Evolutionary conservation across 2,329 filamentous ascomycete genomes (phyloP), one percentile per base, ranked within the genome.

Genomic region (Rasamsonia emersonii): DNA sequence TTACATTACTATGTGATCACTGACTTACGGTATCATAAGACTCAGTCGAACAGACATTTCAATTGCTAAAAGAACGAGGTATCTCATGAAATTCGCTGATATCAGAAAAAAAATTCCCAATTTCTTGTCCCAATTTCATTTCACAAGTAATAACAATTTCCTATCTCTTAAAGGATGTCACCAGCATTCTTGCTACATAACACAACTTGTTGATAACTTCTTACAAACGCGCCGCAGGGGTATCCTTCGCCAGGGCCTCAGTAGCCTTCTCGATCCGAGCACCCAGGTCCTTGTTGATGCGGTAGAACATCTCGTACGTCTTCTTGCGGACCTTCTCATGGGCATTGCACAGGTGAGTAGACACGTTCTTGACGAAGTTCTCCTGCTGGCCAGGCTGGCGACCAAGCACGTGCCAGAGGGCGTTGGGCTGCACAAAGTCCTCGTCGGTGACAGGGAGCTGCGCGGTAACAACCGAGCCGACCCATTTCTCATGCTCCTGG

Each of bases 281-380:
- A 16, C 74, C 74, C 3, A 79, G 62, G 10, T 64, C 63, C 7
- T 55, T 39, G 42, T 76, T 67, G n/a, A 79, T 71, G 26, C 61
- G 64, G 24, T 52, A 49, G 53, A 78, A 80, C 72, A 78, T 77
- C 31, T 62, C 70, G 46, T 77, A 79, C 10, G 73, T 75, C 24
- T 69, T 63, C 44, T 69, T 62, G 21, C 76, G 65, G 21, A 75
- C 71, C 41, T 69, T 68, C 37, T 64, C 59, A 42, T 68, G 61
- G 2, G 74, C 75, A 30, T 56, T 67, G 26, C 57, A 59, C 40
- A 81, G 54, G 44, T 79, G 73, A 3, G 60, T 71, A 3, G 73
- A 56, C 11, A 80, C 63, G 41, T 79, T 81, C 35, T 61, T 51
- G 23, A 80, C 56, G 36, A 77, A 75, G 50, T 75, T 73, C 2